Percentiles rank a stretch among this genome's conserved stretches.
phyloP scores from a whole-genome alignment of 2,329 filamentous ascomycete species.

The Chaetomium sp. region DNA sequence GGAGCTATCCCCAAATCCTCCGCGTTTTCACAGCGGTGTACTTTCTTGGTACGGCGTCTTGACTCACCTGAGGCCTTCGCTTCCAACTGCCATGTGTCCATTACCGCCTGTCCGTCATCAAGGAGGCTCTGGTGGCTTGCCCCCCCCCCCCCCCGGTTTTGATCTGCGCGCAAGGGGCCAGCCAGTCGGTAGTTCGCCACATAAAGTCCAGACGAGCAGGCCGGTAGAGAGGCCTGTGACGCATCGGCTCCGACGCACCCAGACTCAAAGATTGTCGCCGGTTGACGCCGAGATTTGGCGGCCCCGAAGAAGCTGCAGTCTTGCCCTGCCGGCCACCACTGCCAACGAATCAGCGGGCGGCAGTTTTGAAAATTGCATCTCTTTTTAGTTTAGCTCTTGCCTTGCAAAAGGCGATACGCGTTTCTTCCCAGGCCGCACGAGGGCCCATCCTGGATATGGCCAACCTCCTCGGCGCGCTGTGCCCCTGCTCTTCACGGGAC shows the following conservation, averaged over 20 bases:
- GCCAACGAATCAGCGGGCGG: neutral
- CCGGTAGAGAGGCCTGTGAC: neutral
- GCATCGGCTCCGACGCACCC: neutral
- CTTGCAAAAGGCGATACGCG: neutral
- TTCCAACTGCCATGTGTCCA: slow-evolving; percentile 3
- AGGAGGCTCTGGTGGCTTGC: neutral
- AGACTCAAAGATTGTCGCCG: neutral
- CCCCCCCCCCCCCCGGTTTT: neutral
- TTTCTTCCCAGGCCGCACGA: neutral
- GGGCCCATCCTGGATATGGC: too few species aligned
- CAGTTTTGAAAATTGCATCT: neutral
- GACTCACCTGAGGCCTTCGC: neutral
- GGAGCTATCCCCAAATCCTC: slow-evolving; percentile 2
- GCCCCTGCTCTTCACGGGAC: neutral
- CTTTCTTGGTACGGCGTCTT: neutral
- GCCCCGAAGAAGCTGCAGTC: neutral
- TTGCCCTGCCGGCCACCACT: neutral
- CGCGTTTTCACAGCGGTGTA: neutral
- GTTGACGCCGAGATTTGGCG: slow-evolving; percentile 1
- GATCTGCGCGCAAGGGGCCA: neutral
- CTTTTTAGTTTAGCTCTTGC: neutral
- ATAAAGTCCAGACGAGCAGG: neutral
- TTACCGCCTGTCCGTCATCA: neutral
- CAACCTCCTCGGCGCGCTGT: neutral
- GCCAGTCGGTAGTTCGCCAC: slow-evolving; percentile 14